phyloP scores from a whole-genome alignment of 371 early-diverging fungal genomes.

The Blastocladiella emersonii region DNA sequence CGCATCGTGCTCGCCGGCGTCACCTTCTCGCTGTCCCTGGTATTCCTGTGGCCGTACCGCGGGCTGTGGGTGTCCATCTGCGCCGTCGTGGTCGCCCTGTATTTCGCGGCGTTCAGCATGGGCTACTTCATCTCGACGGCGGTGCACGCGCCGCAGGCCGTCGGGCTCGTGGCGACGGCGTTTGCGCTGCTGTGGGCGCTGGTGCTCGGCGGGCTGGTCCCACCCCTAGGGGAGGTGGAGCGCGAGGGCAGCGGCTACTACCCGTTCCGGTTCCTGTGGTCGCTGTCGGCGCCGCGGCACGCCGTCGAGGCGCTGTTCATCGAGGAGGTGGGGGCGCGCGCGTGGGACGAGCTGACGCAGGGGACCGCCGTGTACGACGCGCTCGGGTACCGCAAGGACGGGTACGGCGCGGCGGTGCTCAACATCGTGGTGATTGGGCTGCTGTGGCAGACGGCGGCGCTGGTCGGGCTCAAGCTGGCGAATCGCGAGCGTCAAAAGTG shows the following conservation, averaged over 20 bases:
- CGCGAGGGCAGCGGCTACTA: not conserved
- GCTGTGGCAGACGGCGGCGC: not conserved
- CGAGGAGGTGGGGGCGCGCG: not conserved
- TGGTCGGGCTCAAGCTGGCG: not conserved
- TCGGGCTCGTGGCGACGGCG: not conserved
- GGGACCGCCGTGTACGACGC: not conserved
- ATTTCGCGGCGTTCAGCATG: slow-evolving; percentile 13
- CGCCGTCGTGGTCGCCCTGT: slow-evolving; percentile 11
- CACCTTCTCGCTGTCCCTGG: slow-evolving; percentile 30
- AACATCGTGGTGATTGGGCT: not conserved
- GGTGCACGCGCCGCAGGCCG: not conserved
- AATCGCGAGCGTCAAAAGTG: not conserved
- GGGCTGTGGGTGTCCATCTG: slow-evolving; percentile 3
- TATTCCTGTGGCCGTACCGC: slow-evolving; percentile 20
- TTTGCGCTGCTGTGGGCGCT: not conserved
- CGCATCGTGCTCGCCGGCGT: slow-evolving; percentile 27
- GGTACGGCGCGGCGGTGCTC: not conserved
- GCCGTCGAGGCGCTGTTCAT: not conserved
- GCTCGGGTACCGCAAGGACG: not conserved
- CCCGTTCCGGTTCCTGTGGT: not conserved
- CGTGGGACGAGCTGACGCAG: not conserved
- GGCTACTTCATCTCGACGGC: not conserved
- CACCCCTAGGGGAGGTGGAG: not conserved
- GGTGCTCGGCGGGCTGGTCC: not conserved
- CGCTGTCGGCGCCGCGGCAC: not conserved